Base-by-base conservation (phyloP, 345 rosid species). In the Limnanthes douglasii region DNA sequence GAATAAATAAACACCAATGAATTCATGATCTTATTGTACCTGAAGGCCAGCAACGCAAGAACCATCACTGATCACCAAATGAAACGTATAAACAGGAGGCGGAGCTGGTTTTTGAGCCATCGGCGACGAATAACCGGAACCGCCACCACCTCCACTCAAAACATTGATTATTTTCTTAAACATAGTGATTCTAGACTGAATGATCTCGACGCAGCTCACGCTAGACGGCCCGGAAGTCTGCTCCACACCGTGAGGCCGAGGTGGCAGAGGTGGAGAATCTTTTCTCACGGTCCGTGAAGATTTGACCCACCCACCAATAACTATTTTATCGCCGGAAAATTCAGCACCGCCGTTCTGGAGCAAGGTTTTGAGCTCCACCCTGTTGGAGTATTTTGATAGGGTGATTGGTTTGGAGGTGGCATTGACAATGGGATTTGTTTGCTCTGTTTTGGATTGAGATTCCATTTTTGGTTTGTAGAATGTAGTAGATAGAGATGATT, bases 231-330 rank as follows among this genome's bases (percentile, higher is more conserved):
- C 18, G 6, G 11, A 23, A 10, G 27, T 26, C 46, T 12, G 35
- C 18, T 51, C 44, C 6, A 20, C 61, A 4, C 47, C 57, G 4
- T 41, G 39, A 6, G 50, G 21, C 8, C 33, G 55, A 4, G 56
- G 46, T 0, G 21, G 53, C 1, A 55, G 44, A 2, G 56, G 31
- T 11, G 41, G 22, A 11, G 57, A 50, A 14, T 76, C 77, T 41
- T 51, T 68, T 50, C 26, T 64, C 41, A 60, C 55, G 8, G 83
- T 86, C 46, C 49, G 76, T 22, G 68, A 72, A 54, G 86, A 57
- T 68, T 66, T 83, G 5, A 88, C 84, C 97, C 97, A 83, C n/a
- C 97, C 97, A 2, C 97, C 97, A 16, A 82, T 32, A 35, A 78
- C 75, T 15, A 78, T 39, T 11, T 57, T 70, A 45, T 71, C 28